Evolutionary conservation across 1,284 basidiomycete species (phyloP).

Genomic region (Microbotryomycetes sp.): DNA sequence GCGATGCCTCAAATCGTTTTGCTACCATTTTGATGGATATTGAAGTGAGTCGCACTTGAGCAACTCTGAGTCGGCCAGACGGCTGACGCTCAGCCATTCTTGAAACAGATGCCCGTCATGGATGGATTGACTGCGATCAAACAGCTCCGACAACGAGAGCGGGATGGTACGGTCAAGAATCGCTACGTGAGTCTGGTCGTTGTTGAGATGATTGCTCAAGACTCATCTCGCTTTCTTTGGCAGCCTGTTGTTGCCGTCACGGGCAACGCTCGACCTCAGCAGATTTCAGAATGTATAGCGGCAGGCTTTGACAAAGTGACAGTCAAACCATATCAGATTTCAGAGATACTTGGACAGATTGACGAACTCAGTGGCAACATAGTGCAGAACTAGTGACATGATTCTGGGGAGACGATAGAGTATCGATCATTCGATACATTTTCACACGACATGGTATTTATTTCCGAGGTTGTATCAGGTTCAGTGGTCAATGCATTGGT

Average conservation of each 20-base stretch:
- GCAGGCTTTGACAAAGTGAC: not conserved
- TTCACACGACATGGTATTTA: too few relatives aligned
- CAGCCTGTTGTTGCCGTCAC: not conserved
- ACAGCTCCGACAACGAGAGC: not conserved
- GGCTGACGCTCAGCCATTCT: not conserved
- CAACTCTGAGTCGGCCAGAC: too few relatives aligned
- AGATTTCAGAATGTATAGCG: not conserved
- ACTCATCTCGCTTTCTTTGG: too few relatives aligned
- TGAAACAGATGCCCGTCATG: slow-evolving; percentile 1
- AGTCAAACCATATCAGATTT: too few relatives aligned
- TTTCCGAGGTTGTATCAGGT: too few relatives aligned
- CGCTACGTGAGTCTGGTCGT: not conserved
- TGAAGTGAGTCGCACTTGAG: not conserved
- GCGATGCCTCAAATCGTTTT: not conserved
- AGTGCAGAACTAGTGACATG: too few relatives aligned
- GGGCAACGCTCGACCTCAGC: not conserved
- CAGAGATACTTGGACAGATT: too few relatives aligned
- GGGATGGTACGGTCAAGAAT: not conserved
- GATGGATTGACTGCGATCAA: not conserved
- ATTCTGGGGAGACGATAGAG: too few relatives aligned
- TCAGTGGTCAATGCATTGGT: too few relatives aligned
- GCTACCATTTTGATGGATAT: slow-evolving; percentile 1
- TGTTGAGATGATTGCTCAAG: too few relatives aligned
- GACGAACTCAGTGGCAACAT: too few relatives aligned
- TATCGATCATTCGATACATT: too few relatives aligned